phyloP scores from a whole-genome alignment of 106 monocot genomes.

The Apostasia shenzhenica region DNA sequence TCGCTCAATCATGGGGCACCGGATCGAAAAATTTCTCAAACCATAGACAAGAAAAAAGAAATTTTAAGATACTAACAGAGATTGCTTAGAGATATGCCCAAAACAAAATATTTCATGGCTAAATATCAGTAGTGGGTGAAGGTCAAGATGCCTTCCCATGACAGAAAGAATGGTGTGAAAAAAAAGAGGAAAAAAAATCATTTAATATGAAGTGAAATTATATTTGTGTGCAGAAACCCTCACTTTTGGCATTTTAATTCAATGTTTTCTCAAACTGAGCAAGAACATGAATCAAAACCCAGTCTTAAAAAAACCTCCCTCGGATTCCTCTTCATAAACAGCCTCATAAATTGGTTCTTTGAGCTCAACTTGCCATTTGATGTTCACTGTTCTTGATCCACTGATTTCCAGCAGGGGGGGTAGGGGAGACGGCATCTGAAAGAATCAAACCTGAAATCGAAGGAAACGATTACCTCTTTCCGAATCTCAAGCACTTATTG shows the following conservation, averaged over 20 bases:
- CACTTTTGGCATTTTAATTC: background rate
- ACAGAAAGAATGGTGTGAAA: too few relatives aligned
- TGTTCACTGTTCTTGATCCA: background rate
- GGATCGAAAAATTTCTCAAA: too few relatives aligned
- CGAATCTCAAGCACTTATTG: constrained; percentile 95
- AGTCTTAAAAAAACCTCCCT: background rate
- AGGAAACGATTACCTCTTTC: constrained; percentile 20
- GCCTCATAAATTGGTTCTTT: background rate
- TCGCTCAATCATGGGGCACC: too few relatives aligned
- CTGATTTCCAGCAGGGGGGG: background rate
- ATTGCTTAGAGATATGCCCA: too few relatives aligned
- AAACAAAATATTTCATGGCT: too few relatives aligned
- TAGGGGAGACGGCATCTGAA: background rate
- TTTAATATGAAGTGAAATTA: too few relatives aligned
- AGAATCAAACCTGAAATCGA: background rate
- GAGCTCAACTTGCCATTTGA: background rate
- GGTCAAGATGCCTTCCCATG: too few relatives aligned
- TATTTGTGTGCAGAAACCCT: background rate
- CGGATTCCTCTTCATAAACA: background rate
- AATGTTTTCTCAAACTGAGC: background rate
- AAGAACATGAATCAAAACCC: constrained; percentile 1
- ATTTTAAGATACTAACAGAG: too few relatives aligned
- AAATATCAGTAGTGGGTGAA: too few relatives aligned
- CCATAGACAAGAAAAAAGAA: too few relatives aligned
- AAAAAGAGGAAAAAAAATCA: too few relatives aligned